Evolutionary conservation across 2,329 filamentous ascomycete genomes (phyloP).

Genomic region (Neofusicoccum sp.): DNA sequence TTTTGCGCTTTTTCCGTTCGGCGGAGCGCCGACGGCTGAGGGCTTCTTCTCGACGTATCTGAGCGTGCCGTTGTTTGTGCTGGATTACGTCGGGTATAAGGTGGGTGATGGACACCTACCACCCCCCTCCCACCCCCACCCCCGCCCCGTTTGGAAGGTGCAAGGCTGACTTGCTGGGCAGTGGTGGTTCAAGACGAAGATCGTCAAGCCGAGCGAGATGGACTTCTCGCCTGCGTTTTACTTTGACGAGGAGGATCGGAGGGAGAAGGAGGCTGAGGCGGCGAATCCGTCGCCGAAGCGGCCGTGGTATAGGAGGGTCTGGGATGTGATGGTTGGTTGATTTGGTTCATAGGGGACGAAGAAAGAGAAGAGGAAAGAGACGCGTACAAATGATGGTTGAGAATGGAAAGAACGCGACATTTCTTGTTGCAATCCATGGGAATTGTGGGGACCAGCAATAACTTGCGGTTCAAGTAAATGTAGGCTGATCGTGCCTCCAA

Average conservation of each 20-base stretch:
- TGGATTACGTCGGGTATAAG: conserved; percentile 32
- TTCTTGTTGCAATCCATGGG: too few relatives aligned
- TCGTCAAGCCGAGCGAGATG: neutral
- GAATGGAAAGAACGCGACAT: too few relatives aligned
- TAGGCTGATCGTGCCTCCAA: too few relatives aligned
- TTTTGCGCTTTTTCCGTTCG: conserved; percentile 35
- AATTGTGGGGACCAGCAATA: too few relatives aligned
- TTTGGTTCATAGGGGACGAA: too few relatives aligned
- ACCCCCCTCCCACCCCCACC: too few relatives aligned
- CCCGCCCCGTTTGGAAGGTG: neutral
- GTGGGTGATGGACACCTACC: conserved; percentile 1
- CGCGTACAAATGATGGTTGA: too few relatives aligned
- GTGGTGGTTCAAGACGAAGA: neutral
- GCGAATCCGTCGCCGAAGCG: neutral
- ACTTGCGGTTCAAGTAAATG: too few relatives aligned
- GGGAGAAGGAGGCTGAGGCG: neutral
- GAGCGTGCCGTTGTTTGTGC: conserved; percentile 34
- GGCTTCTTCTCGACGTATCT: conserved; percentile 39
- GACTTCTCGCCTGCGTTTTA: conserved; percentile 1
- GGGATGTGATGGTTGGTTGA: neutral
- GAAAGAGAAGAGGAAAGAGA: too few relatives aligned
- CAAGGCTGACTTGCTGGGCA: neutral
- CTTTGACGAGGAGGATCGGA: conserved; percentile 1
- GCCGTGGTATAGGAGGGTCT: neutral
- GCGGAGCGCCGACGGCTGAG: conserved; percentile 33